A percentile compares a stretch with the other conserved stretches of the same genome.
phyloP scores from a whole-genome alignment of 1,284 basidiomycete genomes.

The Vanrija humicola region DNA sequence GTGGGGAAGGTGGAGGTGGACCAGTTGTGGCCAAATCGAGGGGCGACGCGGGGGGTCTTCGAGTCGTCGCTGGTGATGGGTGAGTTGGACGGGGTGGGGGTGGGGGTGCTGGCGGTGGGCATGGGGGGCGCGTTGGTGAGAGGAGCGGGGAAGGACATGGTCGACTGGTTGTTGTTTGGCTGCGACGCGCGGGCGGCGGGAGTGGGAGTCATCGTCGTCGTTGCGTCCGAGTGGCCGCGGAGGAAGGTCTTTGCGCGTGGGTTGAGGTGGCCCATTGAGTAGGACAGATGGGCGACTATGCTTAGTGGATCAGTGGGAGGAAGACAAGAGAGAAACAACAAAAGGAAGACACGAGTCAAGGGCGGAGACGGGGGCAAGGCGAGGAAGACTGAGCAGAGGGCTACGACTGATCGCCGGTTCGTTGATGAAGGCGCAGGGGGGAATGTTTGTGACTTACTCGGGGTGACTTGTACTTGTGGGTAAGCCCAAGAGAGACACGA shows the following conservation, averaged over 20 bases:
- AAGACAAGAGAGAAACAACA: background rate
- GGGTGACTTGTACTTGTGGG: background rate
- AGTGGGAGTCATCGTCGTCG: background rate
- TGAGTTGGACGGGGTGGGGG: background rate
- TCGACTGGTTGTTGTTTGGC: background rate
- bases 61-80: background rate
- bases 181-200: background rate
- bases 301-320: conserved; percentile 2
- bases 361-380: background rate
- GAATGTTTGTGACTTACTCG: background rate
- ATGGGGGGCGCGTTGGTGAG: background rate
- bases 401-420: background rate
- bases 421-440: background rate
- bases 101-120: no score
- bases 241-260: background rate
- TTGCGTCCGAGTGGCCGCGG: background rate
- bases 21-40: conserved; percentile 10
- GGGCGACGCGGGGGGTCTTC: background rate
- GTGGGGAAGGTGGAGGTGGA: conserved; percentile 1
- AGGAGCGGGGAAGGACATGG: background rate
- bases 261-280: background rate
- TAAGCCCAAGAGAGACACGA: no score
- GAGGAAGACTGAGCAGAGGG: background rate
- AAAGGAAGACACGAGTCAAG: background rate
- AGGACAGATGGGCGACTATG: background rate